Evolutionary conservation across 1,284 basidiomycete species (phyloP).

Genomic region (Apiotrichum gracile): DNA sequence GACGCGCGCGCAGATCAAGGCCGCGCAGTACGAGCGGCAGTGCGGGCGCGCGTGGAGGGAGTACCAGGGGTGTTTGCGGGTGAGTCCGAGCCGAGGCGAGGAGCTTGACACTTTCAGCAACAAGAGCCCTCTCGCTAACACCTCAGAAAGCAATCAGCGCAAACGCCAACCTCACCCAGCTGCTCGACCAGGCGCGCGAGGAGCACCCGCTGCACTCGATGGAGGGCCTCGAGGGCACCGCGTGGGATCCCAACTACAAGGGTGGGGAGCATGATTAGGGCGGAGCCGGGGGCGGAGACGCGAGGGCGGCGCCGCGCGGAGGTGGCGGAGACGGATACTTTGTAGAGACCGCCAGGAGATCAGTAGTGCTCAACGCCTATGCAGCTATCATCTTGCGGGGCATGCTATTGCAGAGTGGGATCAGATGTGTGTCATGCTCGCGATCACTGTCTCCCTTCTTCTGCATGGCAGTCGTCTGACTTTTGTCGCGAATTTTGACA

Average conservation of each 20-base stretch:
- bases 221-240: conserved; percentile 35
- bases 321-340: neutral
- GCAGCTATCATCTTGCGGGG: too few relatives aligned
- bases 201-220: conserved; percentile 62
- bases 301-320: too few relatives aligned
- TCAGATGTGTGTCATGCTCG: too few relatives aligned
- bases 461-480: too few relatives aligned
- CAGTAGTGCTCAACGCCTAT: too few relatives aligned
- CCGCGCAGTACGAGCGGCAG: conserved; percentile 71
- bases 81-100: conserved; percentile 33
- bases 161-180: conserved; percentile 61
- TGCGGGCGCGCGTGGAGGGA: conserved; percentile 74
- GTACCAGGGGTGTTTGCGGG: conserved; percentile 75
- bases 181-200: conserved; percentile 71
- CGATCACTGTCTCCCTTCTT: too few relatives aligned
- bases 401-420: too few relatives aligned
- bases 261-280: neutral
- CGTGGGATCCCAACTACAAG: conserved; percentile 33
- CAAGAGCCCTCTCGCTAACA: neutral
- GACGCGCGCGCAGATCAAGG: conserved; percentile 47
- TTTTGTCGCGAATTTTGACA: too few relatives aligned
- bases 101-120: neutral
- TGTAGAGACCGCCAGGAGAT: too few relatives aligned
- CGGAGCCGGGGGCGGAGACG: neutral
- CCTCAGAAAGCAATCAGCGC: conserved; percentile 71